Conservation (phyloP, 768 basidiomycete species). For the Cantharellus anzutake region DNA sequence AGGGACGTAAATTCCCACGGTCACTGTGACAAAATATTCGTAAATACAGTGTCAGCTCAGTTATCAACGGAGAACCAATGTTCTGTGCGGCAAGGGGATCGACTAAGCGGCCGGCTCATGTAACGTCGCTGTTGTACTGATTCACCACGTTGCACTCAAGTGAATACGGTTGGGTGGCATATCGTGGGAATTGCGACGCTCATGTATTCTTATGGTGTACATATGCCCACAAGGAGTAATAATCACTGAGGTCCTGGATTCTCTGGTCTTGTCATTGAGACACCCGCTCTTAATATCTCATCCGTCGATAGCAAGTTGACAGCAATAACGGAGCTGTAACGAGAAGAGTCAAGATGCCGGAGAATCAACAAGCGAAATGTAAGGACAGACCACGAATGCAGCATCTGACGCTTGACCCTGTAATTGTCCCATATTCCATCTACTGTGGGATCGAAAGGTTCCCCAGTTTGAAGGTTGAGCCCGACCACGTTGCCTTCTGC, state of each 20-base stretch:
- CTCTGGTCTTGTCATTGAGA: slow-evolving; percentile 16
- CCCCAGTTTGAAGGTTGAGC: slow-evolving; percentile 79
- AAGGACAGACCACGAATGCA: slow-evolving; percentile 72
- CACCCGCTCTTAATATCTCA: slow-evolving; percentile 81
- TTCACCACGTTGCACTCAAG: no score
- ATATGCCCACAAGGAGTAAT: no score
- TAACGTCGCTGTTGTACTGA: no score
- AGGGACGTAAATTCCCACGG: no score
- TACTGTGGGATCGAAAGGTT: slow-evolving; percentile 88
- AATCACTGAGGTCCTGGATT: slow-evolving; percentile 1
- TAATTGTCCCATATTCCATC: slow-evolving; percentile 99
- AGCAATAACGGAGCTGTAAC: slow-evolving; percentile 69
- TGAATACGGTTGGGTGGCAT: no score
- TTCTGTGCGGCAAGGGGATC: no score
- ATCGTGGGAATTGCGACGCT: no score
- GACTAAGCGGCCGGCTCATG: no score
- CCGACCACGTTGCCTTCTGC: slow-evolving; percentile 88
- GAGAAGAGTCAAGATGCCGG: slow-evolving; percentile 8
- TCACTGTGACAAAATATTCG: no score
- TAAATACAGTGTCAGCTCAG: no score
- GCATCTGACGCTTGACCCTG: slow-evolving; percentile 94
- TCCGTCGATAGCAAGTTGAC: slow-evolving; percentile 90
- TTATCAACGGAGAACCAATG: no score
- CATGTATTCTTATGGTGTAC: no score
- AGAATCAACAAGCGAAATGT: slow-evolving; percentile 12